Evolutionary conservation across 2,329 filamentous ascomycete species (phyloP).

Genomic region (Laburnicola sp.): DNA sequence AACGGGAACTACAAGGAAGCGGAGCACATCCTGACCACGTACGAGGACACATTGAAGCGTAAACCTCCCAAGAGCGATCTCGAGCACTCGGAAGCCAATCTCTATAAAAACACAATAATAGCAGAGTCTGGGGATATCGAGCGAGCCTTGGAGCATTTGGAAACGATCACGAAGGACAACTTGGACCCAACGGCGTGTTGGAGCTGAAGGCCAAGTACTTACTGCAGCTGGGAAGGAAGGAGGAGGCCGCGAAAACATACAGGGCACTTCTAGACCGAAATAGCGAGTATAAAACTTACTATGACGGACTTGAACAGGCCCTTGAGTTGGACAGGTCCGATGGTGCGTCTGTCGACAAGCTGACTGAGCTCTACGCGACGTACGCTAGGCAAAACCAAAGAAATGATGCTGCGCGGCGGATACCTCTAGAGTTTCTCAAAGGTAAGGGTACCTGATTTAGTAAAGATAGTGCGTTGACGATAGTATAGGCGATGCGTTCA

Average conservation of each 20-base stretch:
- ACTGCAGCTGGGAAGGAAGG: conserved; percentile 71
- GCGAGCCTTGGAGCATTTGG: conserved; percentile 82
- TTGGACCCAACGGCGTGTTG: conserved; percentile 81
- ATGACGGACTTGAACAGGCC: conserved; percentile 71
- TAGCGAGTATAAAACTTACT: conserved; percentile 83
- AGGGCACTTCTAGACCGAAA: conserved; percentile 81
- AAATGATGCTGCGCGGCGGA: conserved; percentile 79
- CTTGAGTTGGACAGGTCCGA: conserved; percentile 67
- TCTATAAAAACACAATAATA: conserved; percentile 96
- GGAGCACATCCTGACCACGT: conserved; percentile 87
- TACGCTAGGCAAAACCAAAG: conserved; percentile 81
- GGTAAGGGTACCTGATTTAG: conserved; percentile 50
- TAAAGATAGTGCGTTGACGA: neutral
- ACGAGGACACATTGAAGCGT: conserved; percentile 88
- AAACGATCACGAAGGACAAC: conserved; percentile 73
- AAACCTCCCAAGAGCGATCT: conserved; percentile 76
- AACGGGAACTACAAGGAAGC: conserved; percentile 83
- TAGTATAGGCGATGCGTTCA: conserved; percentile 72
- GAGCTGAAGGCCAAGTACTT: conserved; percentile 87
- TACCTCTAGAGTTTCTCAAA: conserved; percentile 86
- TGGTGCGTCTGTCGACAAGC: conserved; percentile 65
- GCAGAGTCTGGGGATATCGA: conserved; percentile 83
- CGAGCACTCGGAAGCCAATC: conserved; percentile 88
- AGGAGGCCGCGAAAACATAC: conserved; percentile 82
- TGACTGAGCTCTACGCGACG: conserved; percentile 77